Evolutionary conservation across 345 rosid genomes (phyloP).

Genomic region (Eucalyptus shirleyi): DNA sequence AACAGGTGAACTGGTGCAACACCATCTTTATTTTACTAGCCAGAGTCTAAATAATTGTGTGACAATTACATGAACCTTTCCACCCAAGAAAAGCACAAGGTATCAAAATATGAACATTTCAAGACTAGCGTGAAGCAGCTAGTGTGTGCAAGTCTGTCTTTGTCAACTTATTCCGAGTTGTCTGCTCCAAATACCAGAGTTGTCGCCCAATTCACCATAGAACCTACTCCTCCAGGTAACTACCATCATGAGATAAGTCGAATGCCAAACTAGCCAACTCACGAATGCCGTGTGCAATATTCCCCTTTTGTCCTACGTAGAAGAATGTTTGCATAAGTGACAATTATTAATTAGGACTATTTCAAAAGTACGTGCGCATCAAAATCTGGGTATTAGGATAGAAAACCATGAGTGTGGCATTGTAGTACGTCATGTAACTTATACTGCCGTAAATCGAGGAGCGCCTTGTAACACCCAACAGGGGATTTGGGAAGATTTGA

Average conservation of each 20-base stretch:
- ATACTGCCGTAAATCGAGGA: constrained; percentile 51
- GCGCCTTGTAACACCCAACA: constrained; percentile 54
- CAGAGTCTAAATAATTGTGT: too few species aligned
- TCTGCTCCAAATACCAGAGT: too few species aligned
- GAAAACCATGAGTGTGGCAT: not conserved
- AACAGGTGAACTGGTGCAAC: not conserved
- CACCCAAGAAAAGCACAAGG: not conserved
- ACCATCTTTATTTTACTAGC: not conserved
- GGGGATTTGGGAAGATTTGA: constrained; percentile 40
- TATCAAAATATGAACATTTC: not conserved
- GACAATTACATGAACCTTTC: not conserved
- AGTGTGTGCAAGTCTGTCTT: not conserved
- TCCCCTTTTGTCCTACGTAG: too few species aligned
- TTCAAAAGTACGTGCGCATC: too few species aligned
- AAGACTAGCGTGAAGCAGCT: not conserved
- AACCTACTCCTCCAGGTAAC: too few species aligned
- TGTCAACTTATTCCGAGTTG: too few species aligned
- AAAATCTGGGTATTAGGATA: not conserved
- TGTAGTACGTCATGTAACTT: constrained; percentile 13
- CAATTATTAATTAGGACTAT: too few species aligned
- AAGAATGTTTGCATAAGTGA: too few species aligned
- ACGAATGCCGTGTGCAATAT: too few species aligned
- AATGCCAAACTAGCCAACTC: too few species aligned
- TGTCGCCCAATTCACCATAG: too few species aligned
- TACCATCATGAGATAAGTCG: too few species aligned